Evolutionary conservation across 2,329 filamentous ascomycete genomes (phyloP).

Genomic region (Magnaporthiopsis rhizophila): DNA sequence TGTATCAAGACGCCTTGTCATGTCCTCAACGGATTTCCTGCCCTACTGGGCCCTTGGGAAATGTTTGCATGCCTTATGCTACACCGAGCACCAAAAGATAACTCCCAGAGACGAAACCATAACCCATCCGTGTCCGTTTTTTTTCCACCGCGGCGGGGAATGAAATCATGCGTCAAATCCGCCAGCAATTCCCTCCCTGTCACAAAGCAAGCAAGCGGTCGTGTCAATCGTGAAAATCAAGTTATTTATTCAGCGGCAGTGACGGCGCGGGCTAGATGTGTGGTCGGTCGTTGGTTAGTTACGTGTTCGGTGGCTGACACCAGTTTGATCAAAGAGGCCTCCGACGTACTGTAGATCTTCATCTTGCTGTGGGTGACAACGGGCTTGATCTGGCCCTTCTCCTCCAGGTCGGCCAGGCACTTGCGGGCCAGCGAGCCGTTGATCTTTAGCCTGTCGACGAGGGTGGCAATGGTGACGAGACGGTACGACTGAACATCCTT

Average conservation of each 20-base stretch:
- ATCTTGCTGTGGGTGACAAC: constrained; percentile 94
- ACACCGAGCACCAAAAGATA: constrained; percentile 22
- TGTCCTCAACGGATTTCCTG: background rate
- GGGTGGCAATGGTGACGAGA: constrained; percentile 95
- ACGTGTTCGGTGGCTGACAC: constrained; percentile 15
- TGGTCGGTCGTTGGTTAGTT: background rate
- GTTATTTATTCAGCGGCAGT: constrained; percentile 37
- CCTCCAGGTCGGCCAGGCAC: constrained; percentile 88
- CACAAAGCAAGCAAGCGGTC: constrained; percentile 14
- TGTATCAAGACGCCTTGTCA: background rate
- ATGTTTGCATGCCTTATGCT: constrained; percentile 24
- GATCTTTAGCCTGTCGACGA: constrained; percentile 99
- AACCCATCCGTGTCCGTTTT: constrained; percentile 9
- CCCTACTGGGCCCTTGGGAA: background rate
- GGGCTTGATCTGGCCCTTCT: constrained; percentile 98
- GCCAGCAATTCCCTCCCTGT: constrained; percentile 18
- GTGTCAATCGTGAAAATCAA: constrained; percentile 11
- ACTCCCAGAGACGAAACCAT: constrained; percentile 22
- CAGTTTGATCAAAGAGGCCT: constrained; percentile 8
- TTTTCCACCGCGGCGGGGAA: constrained; percentile 2
- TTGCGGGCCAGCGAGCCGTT: constrained; percentile 93
- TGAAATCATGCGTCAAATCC: constrained; percentile 17
- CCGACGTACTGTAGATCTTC: constrained; percentile 82
- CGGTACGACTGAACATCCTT: constrained; percentile 99
- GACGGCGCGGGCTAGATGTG: constrained; percentile 49